A percentile compares a stretch with the other conserved stretches of the same genome.
Evolutionary conservation across 495 filamentous ascomycete species (phyloP).

Genomic region (Hamigera avellanea): DNA sequence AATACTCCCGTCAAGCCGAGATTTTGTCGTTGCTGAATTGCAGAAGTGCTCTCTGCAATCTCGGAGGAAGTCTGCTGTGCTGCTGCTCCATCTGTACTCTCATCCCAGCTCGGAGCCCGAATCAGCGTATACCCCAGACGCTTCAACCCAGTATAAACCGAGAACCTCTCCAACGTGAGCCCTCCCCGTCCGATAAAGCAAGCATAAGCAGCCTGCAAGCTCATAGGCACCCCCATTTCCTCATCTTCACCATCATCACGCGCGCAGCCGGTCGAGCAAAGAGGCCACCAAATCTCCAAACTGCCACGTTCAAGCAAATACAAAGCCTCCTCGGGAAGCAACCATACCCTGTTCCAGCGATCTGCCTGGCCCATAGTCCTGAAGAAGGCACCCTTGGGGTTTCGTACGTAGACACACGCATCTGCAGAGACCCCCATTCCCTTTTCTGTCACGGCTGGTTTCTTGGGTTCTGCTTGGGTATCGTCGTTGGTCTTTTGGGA

Average conservation of each 20-base stretch:
- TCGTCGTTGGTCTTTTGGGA: conserved; percentile 17
- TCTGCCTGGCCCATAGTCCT: conserved; percentile 46
- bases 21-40: conserved; percentile 7
- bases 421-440: conserved; percentile 19
- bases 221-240: conserved; percentile 67
- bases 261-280: conserved; percentile 13
- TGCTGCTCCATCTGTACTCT: conserved; percentile 9
- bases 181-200: conserved; percentile 56
- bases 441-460: conserved; percentile 9
- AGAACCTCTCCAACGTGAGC: conserved; percentile 68
- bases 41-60: background rate
- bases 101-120: conserved; percentile 49
- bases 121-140: conserved; percentile 72
- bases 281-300: conserved; percentile 75
- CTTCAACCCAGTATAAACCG: conserved; percentile 75
- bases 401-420: conserved; percentile 30
- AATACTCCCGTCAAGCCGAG: conserved; percentile 25
- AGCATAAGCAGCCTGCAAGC: conserved; percentile 81
- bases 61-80: conserved; percentile 2
- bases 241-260: conserved; percentile 18
- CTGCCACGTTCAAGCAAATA: conserved; percentile 80
- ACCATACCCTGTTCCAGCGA: conserved; percentile 52
- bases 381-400: conserved; percentile 41
- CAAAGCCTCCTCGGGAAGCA: conserved; percentile 86
- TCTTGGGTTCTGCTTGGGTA: conserved; percentile 11